Conservation (phyloP, 495 filamentous ascomycete species). For the Neurospora sp. region DNA sequence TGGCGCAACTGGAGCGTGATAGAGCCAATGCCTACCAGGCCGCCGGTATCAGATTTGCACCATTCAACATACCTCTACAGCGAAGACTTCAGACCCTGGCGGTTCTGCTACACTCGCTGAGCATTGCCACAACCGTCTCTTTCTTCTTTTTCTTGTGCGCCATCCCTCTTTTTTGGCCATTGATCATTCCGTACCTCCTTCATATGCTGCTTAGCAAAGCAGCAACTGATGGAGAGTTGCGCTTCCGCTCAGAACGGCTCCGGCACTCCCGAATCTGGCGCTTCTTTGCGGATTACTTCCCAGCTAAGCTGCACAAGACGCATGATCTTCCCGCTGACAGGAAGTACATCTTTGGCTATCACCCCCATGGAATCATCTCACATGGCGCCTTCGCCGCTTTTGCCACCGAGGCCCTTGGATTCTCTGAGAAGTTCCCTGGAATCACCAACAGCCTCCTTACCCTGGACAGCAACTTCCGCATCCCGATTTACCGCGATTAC, state of each 20-base stretch:
- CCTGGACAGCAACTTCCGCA: conserved; percentile 85
- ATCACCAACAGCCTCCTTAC: conserved; percentile 91
- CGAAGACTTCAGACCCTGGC: conserved; percentile 79
- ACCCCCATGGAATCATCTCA: conserved; percentile 93
- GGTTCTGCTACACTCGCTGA: conserved; percentile 78
- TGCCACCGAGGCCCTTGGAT: conserved; percentile 82
- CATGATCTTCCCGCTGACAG: conserved; percentile 65
- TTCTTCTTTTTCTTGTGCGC: conserved; percentile 85
- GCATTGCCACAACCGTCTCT: conserved; percentile 64
- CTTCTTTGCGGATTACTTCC: conserved; percentile 88
- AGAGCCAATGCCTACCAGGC: conserved; percentile 12
- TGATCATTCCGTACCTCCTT: conserved; percentile 83
- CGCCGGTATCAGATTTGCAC: conserved; percentile 64
- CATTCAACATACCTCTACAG: conserved; percentile 74
- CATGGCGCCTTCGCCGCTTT: conserved; percentile 93
- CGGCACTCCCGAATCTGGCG: conserved; percentile 73
- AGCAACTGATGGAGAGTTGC: conserved; percentile 60
- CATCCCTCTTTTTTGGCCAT: conserved; percentile 83
- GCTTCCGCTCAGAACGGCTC: conserved; percentile 60
- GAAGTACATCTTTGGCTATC: conserved; percentile 98
- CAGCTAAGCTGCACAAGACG: conserved; percentile 76
- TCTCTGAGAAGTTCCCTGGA: conserved; percentile 83
- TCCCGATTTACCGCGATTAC: conserved; percentile 92
- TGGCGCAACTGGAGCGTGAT: conserved; percentile 10
- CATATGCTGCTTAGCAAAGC: conserved; percentile 73